Evolutionary conservation across 2,329 filamentous ascomycete species (phyloP), one percentile per base, ranked within the genome.

Genomic region (Tolypocladium sp.): DNA sequence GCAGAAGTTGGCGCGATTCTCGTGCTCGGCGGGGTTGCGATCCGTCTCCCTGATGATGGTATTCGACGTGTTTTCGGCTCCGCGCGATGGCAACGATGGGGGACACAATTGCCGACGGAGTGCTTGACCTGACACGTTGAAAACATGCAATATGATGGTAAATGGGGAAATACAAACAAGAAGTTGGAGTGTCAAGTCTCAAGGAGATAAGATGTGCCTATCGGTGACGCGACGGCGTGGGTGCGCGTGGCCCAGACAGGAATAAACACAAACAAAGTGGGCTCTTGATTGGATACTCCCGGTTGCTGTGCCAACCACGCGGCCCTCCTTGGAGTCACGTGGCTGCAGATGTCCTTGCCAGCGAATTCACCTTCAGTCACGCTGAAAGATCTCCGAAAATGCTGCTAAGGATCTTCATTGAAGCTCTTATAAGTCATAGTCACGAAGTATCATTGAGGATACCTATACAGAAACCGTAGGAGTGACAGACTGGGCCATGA

Each of bases 251-350:
- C 49, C 30, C 30, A 35, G 49, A 52, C 0, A 4, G 49, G 30
- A 52, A 35, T 30, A 53, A 53, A 22, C 49, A 52, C 30, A 53
- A 40, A 53, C 49, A 53, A 35, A 12, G 8, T 20, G 46, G 46
- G 17, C 57, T 63, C 56, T 58, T 62, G 60, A 68, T 68, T 60
- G 59, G 66, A 57, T 57, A 54, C 13, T 49, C 7, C 8, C 12
- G 12, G 72, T 74, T 74, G 70, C 69, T 57, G 65, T 70, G 71
- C 65, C 72, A 73, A 74, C 71, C 20, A 15, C 0, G 6, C 7
- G 4, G 5, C 3, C 17, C 15, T 10, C 3, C 6, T 1, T 22
- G 2, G 55, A 30, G 56, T 40, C 54, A 56, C 53, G 30, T 51
- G 30, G 25, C 35, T 3, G 41, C 20, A 22, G 17, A 10, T 13